phyloP scores from a whole-genome alignment of 257 asterid species.

The Rhazya stricta region DNA sequence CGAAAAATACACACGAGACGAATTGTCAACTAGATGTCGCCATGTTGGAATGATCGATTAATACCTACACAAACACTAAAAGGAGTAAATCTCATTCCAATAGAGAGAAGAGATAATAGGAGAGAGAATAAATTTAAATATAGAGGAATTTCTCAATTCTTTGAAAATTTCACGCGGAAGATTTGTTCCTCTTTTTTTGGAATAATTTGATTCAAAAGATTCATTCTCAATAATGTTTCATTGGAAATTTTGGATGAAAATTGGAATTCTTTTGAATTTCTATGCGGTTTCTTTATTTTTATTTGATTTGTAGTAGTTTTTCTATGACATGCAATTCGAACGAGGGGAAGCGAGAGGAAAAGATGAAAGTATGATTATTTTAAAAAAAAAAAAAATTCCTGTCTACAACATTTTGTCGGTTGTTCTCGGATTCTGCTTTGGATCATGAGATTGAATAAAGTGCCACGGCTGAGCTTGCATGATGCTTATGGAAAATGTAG shows the following conservation, averaged over 20 bases:
- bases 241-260: not conserved
- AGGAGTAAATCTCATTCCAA: too few relatives aligned
- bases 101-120: too few relatives aligned
- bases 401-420: not conserved
- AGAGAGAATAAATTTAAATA: not conserved
- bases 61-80: too few relatives aligned
- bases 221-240: not conserved
- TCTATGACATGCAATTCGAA: slow-evolving; percentile 1
- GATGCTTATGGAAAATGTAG: not conserved
- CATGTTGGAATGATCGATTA: too few relatives aligned
- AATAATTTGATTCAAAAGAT: not conserved
- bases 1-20: too few relatives aligned
- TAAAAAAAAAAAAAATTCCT: not conserved
- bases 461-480: not conserved
- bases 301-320: not conserved
- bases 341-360: not conserved
- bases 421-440: not conserved
- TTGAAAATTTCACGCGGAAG: not conserved
- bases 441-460: not conserved
- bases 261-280: not conserved
- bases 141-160: not conserved
- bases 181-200: not conserved
- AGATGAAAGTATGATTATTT: not conserved
- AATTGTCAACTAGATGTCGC: too few relatives aligned
- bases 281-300: not conserved